Base-by-base conservation (phyloP, 768 basidiomycete genomes). In the Boletus edulis region DNA sequence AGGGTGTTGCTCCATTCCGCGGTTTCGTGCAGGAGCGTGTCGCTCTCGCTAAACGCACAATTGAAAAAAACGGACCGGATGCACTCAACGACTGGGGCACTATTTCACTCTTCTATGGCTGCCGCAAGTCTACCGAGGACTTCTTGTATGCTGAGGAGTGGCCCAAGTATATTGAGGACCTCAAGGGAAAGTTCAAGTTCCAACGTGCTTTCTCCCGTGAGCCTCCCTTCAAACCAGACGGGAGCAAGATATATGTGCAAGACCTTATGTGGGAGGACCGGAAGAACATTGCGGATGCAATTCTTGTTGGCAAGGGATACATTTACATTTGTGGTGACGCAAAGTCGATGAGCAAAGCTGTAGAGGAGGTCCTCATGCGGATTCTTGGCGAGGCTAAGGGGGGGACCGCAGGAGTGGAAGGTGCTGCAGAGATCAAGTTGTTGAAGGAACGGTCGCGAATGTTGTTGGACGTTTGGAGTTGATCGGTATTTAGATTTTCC, bases 1-100 rank as follows among this genome's bases (percentile, higher is more conserved):
- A 96, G 94, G 97, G 97, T 77, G 94, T 99, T 52, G 97, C 97
- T 44, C 97, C 97, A 10, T 99, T 99, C 91, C 91, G 97, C 57
- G 97, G 96, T 3, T 99, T 99, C 73, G 83, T 98, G 10, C 97
- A 99, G 74, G 97, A 99, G 71, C 92, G 97, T 62, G 88, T 99
- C 41, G 94, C 94, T 11, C 86, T 98, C 32, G 97, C 95, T 13
- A 89, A 91, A 57, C 93, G 94, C 57, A 91, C 94, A 0, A 80
- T 94, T 52, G 95, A 95, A 64, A 98, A 98, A 82, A 95, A 95
- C 65, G 96, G 96, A 9, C 82, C 87, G 10, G 91, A 95, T 56
- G 95, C 91, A 7, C 85, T 99, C 58, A 83, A 83, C 13, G 95
- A 98, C 71, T 99, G 97, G 97, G 97, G 96, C 40, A 84, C 79